Evolutionary conservation across 805 yeast species (phyloP).

Genomic region (Lipomyces anomalus): DNA sequence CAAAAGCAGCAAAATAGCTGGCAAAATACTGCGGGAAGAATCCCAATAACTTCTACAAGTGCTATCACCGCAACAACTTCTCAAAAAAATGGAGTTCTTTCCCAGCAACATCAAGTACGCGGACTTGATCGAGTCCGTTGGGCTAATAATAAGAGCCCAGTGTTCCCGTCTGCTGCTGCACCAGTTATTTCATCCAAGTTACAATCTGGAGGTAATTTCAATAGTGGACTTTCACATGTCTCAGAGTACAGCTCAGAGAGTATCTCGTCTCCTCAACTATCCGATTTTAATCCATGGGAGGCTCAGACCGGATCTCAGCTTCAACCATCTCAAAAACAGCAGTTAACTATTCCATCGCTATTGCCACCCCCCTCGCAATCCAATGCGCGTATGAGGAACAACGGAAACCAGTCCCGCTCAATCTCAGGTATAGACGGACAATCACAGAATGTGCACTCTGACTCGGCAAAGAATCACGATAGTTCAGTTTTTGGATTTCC

Average conservation of each 20-base stretch:
- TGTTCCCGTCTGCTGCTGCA: too few relatives aligned
- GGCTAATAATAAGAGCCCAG: too few relatives aligned
- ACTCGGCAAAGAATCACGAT: too few relatives aligned
- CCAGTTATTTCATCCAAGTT: too few relatives aligned
- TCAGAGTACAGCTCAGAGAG: too few relatives aligned
- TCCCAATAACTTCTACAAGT: background rate
- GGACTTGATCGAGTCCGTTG: background rate
- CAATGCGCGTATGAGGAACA: background rate
- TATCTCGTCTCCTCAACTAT: too few relatives aligned
- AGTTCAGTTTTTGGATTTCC: constrained; percentile 12
- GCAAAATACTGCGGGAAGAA: background rate
- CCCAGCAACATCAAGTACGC: background rate
- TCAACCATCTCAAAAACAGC: background rate
- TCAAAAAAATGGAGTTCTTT: background rate
- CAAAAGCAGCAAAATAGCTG: background rate
- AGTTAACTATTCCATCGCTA: background rate
- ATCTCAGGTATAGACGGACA: background rate
- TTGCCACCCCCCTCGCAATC: background rate
- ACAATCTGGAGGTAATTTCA: too few relatives aligned
- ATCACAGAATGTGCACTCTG: background rate
- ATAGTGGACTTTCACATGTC: too few relatives aligned
- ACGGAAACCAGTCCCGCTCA: constrained; percentile 1
- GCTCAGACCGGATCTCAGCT: background rate
- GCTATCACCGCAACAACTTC: background rate
- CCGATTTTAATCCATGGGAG: too few relatives aligned